Evolutionary conservation across 2,329 filamentous ascomycete species (phyloP), one percentile per base, ranked within the genome.

Genomic region (Phoma sp.): DNA sequence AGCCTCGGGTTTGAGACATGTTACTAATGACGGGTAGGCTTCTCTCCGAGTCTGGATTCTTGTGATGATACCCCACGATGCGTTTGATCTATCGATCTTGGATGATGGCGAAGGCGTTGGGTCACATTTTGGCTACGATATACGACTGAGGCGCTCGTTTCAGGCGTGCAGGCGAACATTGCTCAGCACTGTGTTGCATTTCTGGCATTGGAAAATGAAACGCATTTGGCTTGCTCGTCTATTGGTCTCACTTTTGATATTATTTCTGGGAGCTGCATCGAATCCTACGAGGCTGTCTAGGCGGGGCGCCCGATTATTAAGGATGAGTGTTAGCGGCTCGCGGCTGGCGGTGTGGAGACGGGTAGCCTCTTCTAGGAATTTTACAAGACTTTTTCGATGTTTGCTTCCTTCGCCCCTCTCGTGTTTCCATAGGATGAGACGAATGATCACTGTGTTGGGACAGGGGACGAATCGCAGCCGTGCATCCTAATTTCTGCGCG

Each of bases 1-100:
- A 53, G 20, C 51, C 43, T 33, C 33, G 32, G 43, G 38, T 48
- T 28, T 14, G 28, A 43, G 23, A 45, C 43, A 20, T 14, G 17
- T 48, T 29, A 39, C 51, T 54, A 42, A 54, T 56, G 53, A 42
- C 36, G 38, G 43, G 51, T 60, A 83, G 81, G 71, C 73, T 83
- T 67, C 75, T 83, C 50, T 82, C 80, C 53, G 81, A 83, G 73
- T 83, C 80, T 66, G 81, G 81, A 68, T 83, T 83, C 73, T 73
- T 83, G 69, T 83, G 74, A 80, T 71, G 73, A 74, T 74, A 74
- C 72, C 69, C 67, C 65, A 65, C 63, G 61, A 65, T 60, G 63
- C 62, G 48, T 71, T 69, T 62, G 56, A 60, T 57, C 38, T 47
- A 55, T 54, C 43, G 53, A 42, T 47, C 51, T 51, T 51, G 47